Base-by-base conservation (phyloP, 2,329 filamentous ascomycete species). In the Colletotrichum sojae region DNA sequence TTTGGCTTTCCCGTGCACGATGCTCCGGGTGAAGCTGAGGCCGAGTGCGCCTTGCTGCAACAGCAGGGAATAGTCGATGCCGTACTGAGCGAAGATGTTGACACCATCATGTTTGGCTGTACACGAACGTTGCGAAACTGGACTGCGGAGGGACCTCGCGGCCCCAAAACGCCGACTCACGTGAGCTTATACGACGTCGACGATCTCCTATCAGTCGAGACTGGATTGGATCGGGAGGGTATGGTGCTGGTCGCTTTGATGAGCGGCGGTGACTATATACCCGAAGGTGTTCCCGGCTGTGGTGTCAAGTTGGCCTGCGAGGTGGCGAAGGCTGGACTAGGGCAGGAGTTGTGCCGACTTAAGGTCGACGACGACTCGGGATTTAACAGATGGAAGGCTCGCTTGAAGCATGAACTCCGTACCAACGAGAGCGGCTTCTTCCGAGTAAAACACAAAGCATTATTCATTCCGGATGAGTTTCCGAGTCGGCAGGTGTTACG, bases 61-160 rank as follows among this genome's bases (percentile, higher is more conserved):
- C 86, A 87, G 68, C 87, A 91, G 53, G 94, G 94, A 0, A 84
- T 97, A 9, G 95, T 97, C 1, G 96, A 99, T 79, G 95, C 94
- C 0, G 96, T 98, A 1, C 85, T 99, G 74, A 98, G 94, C 78
- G 95, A 99, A 78, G 96, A 99, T 83, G 94, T 98, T 51, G 96
- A 99, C 78, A 96, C 95, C 2, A 88, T 98, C 75, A 98, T 98
- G 95, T 98, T 98, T 81, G 96, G 96, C 1, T 96, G 94, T 71
- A 90, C 88, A 0, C 82, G 89, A 45, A 95, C 92, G 0, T 82
- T 98, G 49, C 88, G 94, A 58, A 95, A 94, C 75, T 98, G 94
- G 91, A 93, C 93, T 0, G 87, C 92, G 3, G 94, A 97, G 76
- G 86, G 85, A 13, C 86, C 84, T 52, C 86, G 84, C n/a, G 83